Base-by-base conservation (phyloP, 768 basidiomycete genomes). In the Pulveroboletus sp. region DNA sequence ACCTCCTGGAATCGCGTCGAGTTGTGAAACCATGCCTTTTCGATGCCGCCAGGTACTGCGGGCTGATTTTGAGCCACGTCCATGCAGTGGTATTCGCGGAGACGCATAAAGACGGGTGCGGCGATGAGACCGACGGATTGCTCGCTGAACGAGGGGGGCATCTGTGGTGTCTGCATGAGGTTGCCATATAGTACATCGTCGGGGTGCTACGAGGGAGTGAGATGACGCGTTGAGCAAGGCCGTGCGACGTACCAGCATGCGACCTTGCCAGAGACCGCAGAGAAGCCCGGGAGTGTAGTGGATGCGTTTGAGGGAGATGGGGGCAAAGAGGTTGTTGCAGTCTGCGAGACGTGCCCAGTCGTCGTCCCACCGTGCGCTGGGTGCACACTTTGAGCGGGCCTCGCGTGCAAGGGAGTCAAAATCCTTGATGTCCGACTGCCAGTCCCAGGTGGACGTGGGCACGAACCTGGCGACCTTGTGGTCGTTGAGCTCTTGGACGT, bases 201-300 rank as follows among this genome's bases (percentile, higher is more conserved):
- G 2, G 63, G 63, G 25, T 47, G n/a, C 66, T 68, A 16, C 13
- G 17, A 12, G 13, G 19, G 7, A 43, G 21, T 55, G 17, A 56
- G 45, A 52, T 36, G 5, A 34, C 6, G 21, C 1, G n/a, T 5
- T 2, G 13, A 25, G 16, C 0, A 25, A 16, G 44, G 33, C 19
- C 6, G 11, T 13, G 20, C 1, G n/a, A 76, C 82, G 50, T 45
- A 86, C 84, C 46, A 81, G 66, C 64, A 84, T 73, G 17, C 79
- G 71, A 4, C 87, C 86, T 50, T 82, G 75, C 82, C 80, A 87
- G 6, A 77, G 67, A 3, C 85, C 85, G 19, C 62, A 64, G 56
- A 85, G 67, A 3, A 70, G 59, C 6, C 85, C 85, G 0, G 73
- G 74, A 3, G 71, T 71, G 61, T 80, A 83, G 19, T 69, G 66